A percentile compares a stretch with the other conserved stretches of the same genome.
Evolutionary conservation across 2,329 filamentous ascomycete species (phyloP).

Genomic region (Fusarium liriodendri): DNA sequence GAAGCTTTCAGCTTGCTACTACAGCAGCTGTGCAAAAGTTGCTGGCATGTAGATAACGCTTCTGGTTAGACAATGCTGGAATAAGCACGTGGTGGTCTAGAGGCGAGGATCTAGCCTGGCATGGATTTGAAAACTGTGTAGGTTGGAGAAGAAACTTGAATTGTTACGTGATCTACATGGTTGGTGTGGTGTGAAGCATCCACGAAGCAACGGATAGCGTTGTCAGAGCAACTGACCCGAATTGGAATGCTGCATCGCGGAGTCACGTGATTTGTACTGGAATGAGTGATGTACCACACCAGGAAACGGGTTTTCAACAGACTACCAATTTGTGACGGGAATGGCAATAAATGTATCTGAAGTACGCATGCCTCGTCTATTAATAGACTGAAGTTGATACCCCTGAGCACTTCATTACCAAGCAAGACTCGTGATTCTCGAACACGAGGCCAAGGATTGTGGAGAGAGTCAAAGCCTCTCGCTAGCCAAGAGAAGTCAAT

Average conservation of each 20-base stretch:
- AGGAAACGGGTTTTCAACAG: background rate
- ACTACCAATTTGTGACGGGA: background rate
- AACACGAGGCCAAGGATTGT: constrained; percentile 15
- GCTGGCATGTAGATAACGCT: constrained; percentile 14
- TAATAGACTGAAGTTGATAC: background rate
- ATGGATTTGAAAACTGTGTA: constrained; percentile 14
- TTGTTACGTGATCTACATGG: constrained; percentile 14
- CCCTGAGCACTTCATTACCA: background rate
- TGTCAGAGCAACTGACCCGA: constrained; percentile 28
- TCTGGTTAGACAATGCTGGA: constrained; percentile 13
- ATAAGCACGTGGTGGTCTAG: constrained; percentile 13
- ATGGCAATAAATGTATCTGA: background rate
- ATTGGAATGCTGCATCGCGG: constrained; percentile 13
- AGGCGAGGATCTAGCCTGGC: background rate
- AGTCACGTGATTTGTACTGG: constrained; percentile 18
- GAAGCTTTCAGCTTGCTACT: background rate
- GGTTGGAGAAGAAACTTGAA: constrained; percentile 9
- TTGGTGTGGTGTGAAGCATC: constrained; percentile 1
- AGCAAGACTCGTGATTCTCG: background rate
- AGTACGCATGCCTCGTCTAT: background rate
- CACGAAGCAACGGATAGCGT: background rate
- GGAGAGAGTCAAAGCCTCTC: background rate
- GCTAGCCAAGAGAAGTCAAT: background rate
- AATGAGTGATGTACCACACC: background rate
- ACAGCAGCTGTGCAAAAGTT: background rate